A percentile compares a stretch with the other conserved stretches of the same genome.
These are phyloP conservation scores for Posidonia oceanica DNA, from an alignment of 116 monocot species.

Conservation along the genomic window DNA sequence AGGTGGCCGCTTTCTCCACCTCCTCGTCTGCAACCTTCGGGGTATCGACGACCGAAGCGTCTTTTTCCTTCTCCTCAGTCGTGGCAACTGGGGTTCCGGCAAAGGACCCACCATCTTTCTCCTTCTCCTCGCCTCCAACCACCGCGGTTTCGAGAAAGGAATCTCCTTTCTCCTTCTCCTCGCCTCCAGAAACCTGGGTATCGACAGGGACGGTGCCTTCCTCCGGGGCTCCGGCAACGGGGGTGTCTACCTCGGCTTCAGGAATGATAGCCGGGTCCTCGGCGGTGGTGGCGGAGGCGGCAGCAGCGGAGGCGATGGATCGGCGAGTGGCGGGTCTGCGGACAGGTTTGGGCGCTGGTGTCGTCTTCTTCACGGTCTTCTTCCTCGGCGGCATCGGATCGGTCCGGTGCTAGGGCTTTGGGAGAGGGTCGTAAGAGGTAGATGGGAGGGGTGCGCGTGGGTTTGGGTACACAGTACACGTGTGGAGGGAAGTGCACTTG, in stretches of 20 bases:
- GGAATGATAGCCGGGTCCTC: neutral
- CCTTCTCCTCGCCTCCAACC: neutral
- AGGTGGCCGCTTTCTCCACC: neutral
- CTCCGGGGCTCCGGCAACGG: neutral
- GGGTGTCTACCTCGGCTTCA: neutral
- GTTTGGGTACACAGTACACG: neutral
- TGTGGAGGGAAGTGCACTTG: too few species aligned
- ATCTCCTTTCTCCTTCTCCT: neutral
- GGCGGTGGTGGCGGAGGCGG: neutral
- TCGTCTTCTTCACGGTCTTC: constrained; percentile 1
- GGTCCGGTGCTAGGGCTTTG: constrained; percentile 1
- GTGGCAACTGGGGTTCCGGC: neutral
- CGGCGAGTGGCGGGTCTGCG: constrained; percentile 8
- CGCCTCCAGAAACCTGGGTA: neutral
- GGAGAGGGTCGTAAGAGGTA: neutral
- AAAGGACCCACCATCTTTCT: neutral
- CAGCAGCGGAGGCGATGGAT: neutral
- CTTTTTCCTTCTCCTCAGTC: neutral
- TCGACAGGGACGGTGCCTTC: neutral
- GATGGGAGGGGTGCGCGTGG: neutral
- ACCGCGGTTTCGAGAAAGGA: neutral
- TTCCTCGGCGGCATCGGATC: constrained; percentile 8
- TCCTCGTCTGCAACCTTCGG: neutral
- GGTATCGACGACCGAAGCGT: neutral
- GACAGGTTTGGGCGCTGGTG: neutral